These are phyloP conservation scores for Nymphaea colorata DNA, from an alignment of 164 flowering plant genomes.

Conservation along the genomic window DNA sequence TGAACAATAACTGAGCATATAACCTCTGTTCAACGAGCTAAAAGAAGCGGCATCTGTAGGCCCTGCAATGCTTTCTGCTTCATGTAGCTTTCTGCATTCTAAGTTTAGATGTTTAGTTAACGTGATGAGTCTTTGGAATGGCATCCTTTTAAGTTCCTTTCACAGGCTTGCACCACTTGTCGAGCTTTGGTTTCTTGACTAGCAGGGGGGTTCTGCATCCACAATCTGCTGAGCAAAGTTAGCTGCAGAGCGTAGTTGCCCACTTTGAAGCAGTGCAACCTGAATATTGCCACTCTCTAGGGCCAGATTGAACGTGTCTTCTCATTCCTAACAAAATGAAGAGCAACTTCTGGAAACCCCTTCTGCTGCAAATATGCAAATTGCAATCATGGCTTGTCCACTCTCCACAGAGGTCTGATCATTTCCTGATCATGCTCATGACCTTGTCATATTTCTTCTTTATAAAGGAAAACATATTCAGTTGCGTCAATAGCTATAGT, in stretches of 20 bases:
- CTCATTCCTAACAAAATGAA: slow-evolving; percentile 39
- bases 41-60: neutral
- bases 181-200: too few relatives aligned
- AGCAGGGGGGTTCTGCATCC: too few relatives aligned
- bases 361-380: slow-evolving; percentile 45
- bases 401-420: slow-evolving; percentile 35
- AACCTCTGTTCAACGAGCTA: neutral
- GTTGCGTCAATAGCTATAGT: slow-evolving; percentile 31
- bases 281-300: slow-evolving; percentile 30
- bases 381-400: slow-evolving; percentile 12
- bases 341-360: slow-evolving; percentile 52
- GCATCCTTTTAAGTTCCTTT: slow-evolving; percentile 31
- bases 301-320: slow-evolving; percentile 32
- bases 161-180: too few relatives aligned
- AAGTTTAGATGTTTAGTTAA: too few relatives aligned
- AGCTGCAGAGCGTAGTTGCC: too few relatives aligned
- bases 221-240: too few relatives aligned
- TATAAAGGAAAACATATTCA: slow-evolving; percentile 30
- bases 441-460: slow-evolving; percentile 36
- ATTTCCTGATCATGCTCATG: slow-evolving; percentile 40
- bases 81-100: too few relatives aligned
- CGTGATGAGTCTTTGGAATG: neutral
- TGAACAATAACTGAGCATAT: neutral
- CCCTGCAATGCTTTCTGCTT: neutral
- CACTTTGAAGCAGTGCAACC: slow-evolving; percentile 12